Evolutionary conservation across 2,329 filamentous ascomycete genomes (phyloP), one percentile per base, ranked within the genome.

Genomic region (Tolypocladium pustulatum): DNA sequence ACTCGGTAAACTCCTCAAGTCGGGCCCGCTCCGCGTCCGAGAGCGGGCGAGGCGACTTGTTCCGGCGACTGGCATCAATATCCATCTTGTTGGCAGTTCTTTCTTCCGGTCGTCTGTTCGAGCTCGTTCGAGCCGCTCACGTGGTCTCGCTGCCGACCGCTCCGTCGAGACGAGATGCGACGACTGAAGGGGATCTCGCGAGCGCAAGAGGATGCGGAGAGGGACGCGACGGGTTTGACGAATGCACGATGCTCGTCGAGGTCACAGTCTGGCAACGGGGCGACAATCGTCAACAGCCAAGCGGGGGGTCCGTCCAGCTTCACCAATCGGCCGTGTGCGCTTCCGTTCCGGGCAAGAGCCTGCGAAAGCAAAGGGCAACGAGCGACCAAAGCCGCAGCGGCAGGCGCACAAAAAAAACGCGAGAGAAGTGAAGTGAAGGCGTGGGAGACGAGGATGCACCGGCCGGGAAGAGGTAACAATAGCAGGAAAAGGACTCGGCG

Each of bases 1-100:
- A 84, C 68, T 97, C 91, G 65, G 94, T 85, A 71, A 90, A 97
- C 73, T 97, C 92, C 62, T 97, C 91, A 60, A 99, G 80, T 61
- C 88, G 85, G 65, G 88, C 85, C 64, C 89, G 86, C 80, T 99
- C 94, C 22, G 81, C 76, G 63, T 97, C 91, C 37, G 87, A 85
- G 59, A 99, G 78, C 62, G 87, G 83, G 61, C 93, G 86, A 49
- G 94, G 90, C 71, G 85, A 84, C 77, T 89, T 88, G 78, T 97
- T 97, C 72, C 93, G 89, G 72, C 93, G 86, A 67, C 80, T 87
- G 66, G 84, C 83, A 76, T 97, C 93, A 69, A 96, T 91, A 62
- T 77, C 74, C 73, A 77, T 73, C 36, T 27, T n/a, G 49, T n/a
- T n/a, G 49, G 4, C 7, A 3, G 15, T 41, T 13, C 20, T 41